A percentile compares a stretch with the other conserved stretches of the same genome.
Conservation (phyloP, 805 yeast species). For the Candida easanensis region DNA sequence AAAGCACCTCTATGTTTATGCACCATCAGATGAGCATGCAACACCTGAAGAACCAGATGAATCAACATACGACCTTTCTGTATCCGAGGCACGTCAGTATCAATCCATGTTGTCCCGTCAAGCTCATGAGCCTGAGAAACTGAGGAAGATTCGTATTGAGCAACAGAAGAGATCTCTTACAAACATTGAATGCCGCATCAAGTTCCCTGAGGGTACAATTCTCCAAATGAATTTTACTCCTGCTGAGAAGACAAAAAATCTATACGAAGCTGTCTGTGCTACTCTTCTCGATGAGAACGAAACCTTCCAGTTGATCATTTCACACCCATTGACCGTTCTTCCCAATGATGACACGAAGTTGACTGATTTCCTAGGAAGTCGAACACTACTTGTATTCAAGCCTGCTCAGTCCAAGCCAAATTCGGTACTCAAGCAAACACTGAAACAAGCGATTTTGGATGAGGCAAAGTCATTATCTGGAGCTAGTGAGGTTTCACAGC, state of each 20-base stretch:
- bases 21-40: constrained; percentile 17
- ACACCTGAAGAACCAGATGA: constrained; percentile 30
- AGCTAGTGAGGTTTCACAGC: constrained; percentile 30
- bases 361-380: constrained; percentile 41
- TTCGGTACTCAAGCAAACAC: too few species aligned
- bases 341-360: constrained; percentile 29
- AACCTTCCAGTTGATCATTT: constrained; percentile 39
- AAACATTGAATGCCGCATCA: constrained; percentile 42
- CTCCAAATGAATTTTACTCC: constrained; percentile 50
- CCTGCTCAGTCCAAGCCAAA: too few species aligned
- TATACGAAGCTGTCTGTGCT: constrained; percentile 31
- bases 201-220: constrained; percentile 55
- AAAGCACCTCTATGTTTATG: constrained; percentile 27
- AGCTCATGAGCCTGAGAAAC: constrained; percentile 39
- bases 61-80: constrained; percentile 41
- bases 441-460: constrained; percentile 28
- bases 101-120: constrained; percentile 45
- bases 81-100: constrained; percentile 52
- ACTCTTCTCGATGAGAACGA: constrained; percentile 26
- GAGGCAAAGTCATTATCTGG: constrained; percentile 33
- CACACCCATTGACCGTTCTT: constrained; percentile 44
- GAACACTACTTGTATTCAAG: constrained; percentile 41
- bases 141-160: constrained; percentile 35
- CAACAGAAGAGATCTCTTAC: constrained; percentile 25
- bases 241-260: constrained; percentile 34